Base-by-base conservation (phyloP, 345 rosid species). In the Eucalyptus paniculata region DNA sequence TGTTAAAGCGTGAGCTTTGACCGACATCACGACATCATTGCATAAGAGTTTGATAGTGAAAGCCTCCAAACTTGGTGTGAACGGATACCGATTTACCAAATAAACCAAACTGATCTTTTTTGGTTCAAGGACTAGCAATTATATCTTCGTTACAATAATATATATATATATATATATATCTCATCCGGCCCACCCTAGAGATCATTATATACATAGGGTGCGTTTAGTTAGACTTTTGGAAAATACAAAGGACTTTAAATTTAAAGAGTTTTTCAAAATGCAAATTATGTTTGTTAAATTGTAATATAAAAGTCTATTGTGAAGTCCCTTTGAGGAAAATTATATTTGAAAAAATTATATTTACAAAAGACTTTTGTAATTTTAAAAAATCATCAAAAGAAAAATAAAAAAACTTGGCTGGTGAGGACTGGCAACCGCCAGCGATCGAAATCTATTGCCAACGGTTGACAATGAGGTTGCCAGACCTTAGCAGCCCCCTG, bases 401-500 rank as follows among this genome's bases (percentile, higher is more conserved):
- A 53, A 53, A 8, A 53, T 53, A 53, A 21, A 21, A 19, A 53
- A 53, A 21, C 5, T 53, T 53, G 24, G 2, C 26, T 4, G 0
- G 1, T 21, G 58, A 53, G 26, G 26, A 8, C 11, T 21, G 1
- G 58, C 1, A 1, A 5, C 5, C 2, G 5, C 58, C 5, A 21
- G 2, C 2, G 11, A 53, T 8, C 26, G 2, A 8, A 53, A 53
- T 53, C 5, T 21, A 8, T 21, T 21, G 5, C 26, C 11, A 21
- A 53, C 4, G 1, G 11, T 1, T 0, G 1, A 53, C 58, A 53
- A 53, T 21, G 26, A 53, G 58, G 58, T 53, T 53, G 58, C 5
- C 0, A 53, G 10, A 53, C 10, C 58, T 53, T 0, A 53, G 0
- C 24, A 19, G 0, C 58, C 58, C 58, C 11, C 0, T 0, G 0